A percentile compares a stretch with the other conserved stretches of the same genome.
Evolutionary conservation across 176 grass and related monocot genomes (phyloP).

Genomic region (Carex cristatella): DNA sequence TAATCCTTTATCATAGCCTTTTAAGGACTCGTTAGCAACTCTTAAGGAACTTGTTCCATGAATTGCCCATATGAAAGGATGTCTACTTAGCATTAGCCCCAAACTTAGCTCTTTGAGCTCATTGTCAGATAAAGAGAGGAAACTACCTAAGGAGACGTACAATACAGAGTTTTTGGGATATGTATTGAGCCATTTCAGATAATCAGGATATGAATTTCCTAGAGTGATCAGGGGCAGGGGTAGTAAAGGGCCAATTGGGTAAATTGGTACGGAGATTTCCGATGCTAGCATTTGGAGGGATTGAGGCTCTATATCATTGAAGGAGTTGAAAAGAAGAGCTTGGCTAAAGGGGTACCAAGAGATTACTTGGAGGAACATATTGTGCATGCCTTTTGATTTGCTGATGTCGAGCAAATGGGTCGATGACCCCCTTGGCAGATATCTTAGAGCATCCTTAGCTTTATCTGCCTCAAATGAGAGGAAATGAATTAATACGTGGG

Average conservation of each 20-base stretch:
- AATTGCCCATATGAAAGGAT: slow-evolving; percentile 9
- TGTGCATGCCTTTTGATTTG: slow-evolving; percentile 1
- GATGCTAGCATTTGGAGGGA: background rate
- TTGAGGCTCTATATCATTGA: slow-evolving; percentile 9
- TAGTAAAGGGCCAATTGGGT: slow-evolving; percentile 16
- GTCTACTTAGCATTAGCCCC: slow-evolving; percentile 5
- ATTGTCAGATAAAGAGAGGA: slow-evolving; percentile 4
- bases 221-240: background rate
- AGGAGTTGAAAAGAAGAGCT: slow-evolving; percentile 18
- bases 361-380: slow-evolving; percentile 11
- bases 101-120: slow-evolving; percentile 5
- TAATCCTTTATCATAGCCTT: background rate
- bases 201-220: background rate
- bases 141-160: slow-evolving; percentile 13
- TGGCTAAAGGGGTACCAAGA: slow-evolving; percentile 17
- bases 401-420: background rate
- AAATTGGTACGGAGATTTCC: background rate
- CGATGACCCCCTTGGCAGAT: background rate
- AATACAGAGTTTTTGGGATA: slow-evolving; percentile 4
- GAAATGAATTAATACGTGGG: background rate
- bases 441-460: background rate
- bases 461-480: background rate
- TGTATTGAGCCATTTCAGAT: slow-evolving; percentile 9
- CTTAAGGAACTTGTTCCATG: background rate
- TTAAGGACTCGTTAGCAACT: background rate